These are phyloP conservation scores for Fusarium sp. DNA, from an alignment of 2,329 filamentous ascomycete genomes.

Conservation along the genomic window DNA sequence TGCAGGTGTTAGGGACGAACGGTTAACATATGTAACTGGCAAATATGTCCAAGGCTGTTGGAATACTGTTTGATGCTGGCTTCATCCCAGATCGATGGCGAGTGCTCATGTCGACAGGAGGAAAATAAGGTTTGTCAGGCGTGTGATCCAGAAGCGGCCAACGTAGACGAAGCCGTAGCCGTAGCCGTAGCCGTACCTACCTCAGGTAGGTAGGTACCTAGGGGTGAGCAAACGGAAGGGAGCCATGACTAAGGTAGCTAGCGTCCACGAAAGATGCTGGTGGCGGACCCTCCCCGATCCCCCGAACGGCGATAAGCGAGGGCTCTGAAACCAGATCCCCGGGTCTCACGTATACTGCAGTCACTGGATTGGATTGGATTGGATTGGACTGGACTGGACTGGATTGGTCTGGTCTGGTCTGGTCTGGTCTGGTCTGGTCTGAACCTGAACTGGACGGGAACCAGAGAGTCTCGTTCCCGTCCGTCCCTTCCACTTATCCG, in stretches of 20 bases:
- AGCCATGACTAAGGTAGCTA: constrained; percentile 21
- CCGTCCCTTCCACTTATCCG: constrained; percentile 9
- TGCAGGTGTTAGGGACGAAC: constrained; percentile 11
- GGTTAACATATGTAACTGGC: neutral
- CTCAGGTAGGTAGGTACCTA: too few relatives aligned
- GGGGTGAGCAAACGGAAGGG: constrained; percentile 2
- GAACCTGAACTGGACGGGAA: neutral
- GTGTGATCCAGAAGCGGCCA: constrained; percentile 4
- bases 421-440: too few relatives aligned
- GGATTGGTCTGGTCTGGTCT: too few relatives aligned
- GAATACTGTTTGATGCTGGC: constrained; percentile 7
- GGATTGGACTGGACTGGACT: too few relatives aligned
- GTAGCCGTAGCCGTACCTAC: constrained; percentile 17
- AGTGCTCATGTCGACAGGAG: constrained; percentile 15
- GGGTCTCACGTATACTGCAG: constrained; percentile 32
- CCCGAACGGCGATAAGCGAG: constrained; percentile 49
- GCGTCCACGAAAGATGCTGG: constrained; percentile 1
- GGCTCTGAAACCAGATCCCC: constrained; percentile 48
- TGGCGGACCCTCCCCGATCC: constrained; percentile 32
- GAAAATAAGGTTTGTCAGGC: constrained; percentile 24
- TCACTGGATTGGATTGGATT: too few relatives aligned
- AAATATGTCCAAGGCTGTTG: neutral
- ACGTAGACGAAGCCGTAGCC: constrained; percentile 1
- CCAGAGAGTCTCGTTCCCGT: constrained; percentile 22
- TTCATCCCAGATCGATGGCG: constrained; percentile 12